Conservation (phyloP, 805 yeast genomes). For the Grigorovia transvaalensis region DNA sequence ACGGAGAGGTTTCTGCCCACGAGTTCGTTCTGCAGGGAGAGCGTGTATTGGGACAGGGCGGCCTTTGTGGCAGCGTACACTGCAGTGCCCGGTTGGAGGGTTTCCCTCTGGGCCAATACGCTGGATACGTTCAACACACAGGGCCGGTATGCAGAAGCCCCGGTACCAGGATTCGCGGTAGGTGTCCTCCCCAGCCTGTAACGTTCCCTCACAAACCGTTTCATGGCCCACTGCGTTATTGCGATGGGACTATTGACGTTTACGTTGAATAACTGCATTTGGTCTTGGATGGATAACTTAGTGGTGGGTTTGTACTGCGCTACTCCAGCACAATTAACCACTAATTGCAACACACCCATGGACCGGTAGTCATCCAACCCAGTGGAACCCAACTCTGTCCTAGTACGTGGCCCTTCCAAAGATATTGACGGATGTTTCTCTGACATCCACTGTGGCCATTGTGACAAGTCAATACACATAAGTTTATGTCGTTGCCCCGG, state of each 20-base stretch:
- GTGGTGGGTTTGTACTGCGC: slow-evolving; percentile 20
- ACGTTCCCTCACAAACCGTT: slow-evolving; percentile 15
- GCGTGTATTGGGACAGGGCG: slow-evolving; percentile 19
- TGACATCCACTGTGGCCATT: slow-evolving; percentile 23
- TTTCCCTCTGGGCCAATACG: slow-evolving; percentile 10
- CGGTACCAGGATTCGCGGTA: not conserved
- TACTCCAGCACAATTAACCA: slow-evolving; percentile 27
- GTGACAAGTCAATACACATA: slow-evolving; percentile 12
- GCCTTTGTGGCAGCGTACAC: slow-evolving; percentile 27
- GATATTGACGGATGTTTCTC: not conserved
- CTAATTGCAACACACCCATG: slow-evolving; percentile 2
- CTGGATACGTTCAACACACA: slow-evolving; percentile 24
- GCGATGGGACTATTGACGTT: slow-evolving; percentile 21
- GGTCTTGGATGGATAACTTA: slow-evolving; percentile 9
- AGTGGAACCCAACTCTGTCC: not conserved
- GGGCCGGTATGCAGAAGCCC: slow-evolving; percentile 3
- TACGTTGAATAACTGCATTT: slow-evolving; percentile 17
- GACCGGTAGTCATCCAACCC: not conserved
- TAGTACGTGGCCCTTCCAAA: not conserved
- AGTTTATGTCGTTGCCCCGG: not conserved
- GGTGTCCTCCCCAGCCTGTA: not conserved
- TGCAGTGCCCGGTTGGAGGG: slow-evolving; percentile 19
- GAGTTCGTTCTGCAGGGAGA: slow-evolving; percentile 17
- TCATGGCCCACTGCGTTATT: slow-evolving; percentile 14
- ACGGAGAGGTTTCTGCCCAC: not conserved